Conservation (phyloP, 495 filamentous ascomycete genomes). For the Neurospora sp. region DNA sequence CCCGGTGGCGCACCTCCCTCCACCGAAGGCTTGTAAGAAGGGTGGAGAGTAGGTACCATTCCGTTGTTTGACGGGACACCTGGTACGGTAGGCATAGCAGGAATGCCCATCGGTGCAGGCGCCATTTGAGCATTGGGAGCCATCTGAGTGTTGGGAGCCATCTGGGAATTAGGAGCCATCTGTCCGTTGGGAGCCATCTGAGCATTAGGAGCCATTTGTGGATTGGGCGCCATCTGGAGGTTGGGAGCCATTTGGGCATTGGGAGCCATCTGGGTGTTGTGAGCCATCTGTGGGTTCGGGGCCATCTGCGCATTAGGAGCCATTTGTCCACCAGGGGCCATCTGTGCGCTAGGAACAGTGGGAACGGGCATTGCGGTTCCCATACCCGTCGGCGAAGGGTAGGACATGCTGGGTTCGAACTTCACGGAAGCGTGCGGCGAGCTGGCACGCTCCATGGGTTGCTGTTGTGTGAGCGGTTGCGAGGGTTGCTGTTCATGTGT, state of each 20-base stretch:
- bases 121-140: slow-evolving; percentile 47
- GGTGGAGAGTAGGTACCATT: neutral
- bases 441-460: slow-evolving; percentile 52
- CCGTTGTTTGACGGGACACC: slow-evolving; percentile 21
- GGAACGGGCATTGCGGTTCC: slow-evolving; percentile 15
- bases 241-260: neutral
- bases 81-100: slow-evolving; percentile 34
- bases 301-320: neutral
- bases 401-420: slow-evolving; percentile 21
- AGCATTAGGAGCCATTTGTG: neutral
- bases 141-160: neutral
- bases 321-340: slow-evolving; percentile 26
- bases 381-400: slow-evolving; percentile 28
- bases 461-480: slow-evolving; percentile 7
- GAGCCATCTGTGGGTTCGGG: neutral
- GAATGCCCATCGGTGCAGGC: slow-evolving; percentile 32
- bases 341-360: slow-evolving; percentile 39
- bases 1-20: slow-evolving; percentile 2
- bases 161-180: neutral
- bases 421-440: slow-evolving; percentile 62
- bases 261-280: neutral
- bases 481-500: slow-evolving; percentile 16
- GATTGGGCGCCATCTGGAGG: neutral
- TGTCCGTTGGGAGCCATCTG: neutral
- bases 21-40: slow-evolving; percentile 21